Base-by-base conservation (phyloP, 805 yeast genomes). In the Kazachstania africana region DNA sequence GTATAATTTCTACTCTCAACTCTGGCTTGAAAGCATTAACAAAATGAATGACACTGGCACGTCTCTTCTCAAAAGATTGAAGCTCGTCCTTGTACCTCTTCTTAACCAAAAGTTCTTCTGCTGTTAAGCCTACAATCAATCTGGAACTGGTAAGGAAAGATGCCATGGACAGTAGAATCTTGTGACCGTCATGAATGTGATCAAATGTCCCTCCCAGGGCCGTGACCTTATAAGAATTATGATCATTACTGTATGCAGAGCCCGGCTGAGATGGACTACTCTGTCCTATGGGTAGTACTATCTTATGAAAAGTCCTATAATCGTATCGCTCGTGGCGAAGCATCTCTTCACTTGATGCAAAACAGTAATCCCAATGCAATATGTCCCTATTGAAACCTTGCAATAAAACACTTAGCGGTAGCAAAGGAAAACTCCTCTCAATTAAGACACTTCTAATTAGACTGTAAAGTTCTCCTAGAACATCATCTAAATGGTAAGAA, bases 141-240 rank as follows among this genome's bases (percentile, higher is more conserved):
- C 55, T 58, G 2, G 53, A 43, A 3, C 55, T 45, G 0, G 93
- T 64, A 6, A 82, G 40, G 46, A 75, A 84, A 0, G 75, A 72
- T 0, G 94, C 66, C 36, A 81, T 63, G 0, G 91, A 75, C 8
- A 91, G 62, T 17, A 91, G 61, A 18, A 91, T 78, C 53, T 81
- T 83, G 57, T 91, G 99, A 0, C 97, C 99, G 48, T 80, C 94
- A 45, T 91, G 99, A 23, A 91, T 50, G 57, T 91, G 97, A 50
- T 91, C 99, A 59, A 91, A 91, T 0, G 98, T 91, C 0, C 99
- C 99, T 1, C 98, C 98, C 2, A 88, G 75, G 0, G 95, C 88
- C 17, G 54, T 45, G 4, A 65, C 63, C 12, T 40, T 35, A 36
- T 57, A 63, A 3, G 40, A 33, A 8, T 50, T 44, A 15, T 44